A percentile compares a stretch with the other conserved stretches of the same genome.
Evolutionary conservation across 768 basidiomycete species (phyloP).

Genomic region (Suillus tomentosus): DNA sequence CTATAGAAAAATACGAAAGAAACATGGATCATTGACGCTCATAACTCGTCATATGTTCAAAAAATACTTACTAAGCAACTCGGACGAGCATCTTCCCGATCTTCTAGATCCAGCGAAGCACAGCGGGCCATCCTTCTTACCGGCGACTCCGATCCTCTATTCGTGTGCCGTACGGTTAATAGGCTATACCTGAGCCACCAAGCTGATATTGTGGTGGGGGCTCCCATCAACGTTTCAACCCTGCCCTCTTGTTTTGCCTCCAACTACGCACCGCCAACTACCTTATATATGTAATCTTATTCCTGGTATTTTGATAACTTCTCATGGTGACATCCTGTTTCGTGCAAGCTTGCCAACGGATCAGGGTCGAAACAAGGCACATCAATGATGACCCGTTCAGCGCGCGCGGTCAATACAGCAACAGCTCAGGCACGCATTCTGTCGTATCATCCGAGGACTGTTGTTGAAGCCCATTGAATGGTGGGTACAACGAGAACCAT

Average conservation of each 20-base stretch:
- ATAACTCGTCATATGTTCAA: no score
- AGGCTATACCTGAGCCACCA: slow-evolving; percentile 20
- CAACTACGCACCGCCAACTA: slow-evolving; percentile 72
- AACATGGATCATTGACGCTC: no score
- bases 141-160: slow-evolving; percentile 25
- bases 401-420: neutral
- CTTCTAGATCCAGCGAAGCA: slow-evolving; percentile 62
- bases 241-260: slow-evolving; percentile 92
- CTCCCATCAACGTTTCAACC: slow-evolving; percentile 70
- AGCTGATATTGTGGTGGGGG: slow-evolving; percentile 46
- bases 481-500: slow-evolving; percentile 88
- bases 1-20: no score
- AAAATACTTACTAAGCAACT: no score
- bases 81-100: slow-evolving; percentile 26
- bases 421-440: slow-evolving; percentile 46
- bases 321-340: neutral
- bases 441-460: neutral
- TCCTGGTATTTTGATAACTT: slow-evolving; percentile 28
- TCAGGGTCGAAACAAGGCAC: no score
- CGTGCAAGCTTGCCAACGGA: neutral
- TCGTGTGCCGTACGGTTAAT: slow-evolving; percentile 35
- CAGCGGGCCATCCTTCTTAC: slow-evolving; percentile 46
- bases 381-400: no score
- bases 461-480: no score
- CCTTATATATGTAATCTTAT: slow-evolving; percentile 31